These are phyloP conservation scores for Elsinoe batatas DNA, from an alignment of 2,329 filamentous ascomycete genomes.

Conservation along the genomic window DNA sequence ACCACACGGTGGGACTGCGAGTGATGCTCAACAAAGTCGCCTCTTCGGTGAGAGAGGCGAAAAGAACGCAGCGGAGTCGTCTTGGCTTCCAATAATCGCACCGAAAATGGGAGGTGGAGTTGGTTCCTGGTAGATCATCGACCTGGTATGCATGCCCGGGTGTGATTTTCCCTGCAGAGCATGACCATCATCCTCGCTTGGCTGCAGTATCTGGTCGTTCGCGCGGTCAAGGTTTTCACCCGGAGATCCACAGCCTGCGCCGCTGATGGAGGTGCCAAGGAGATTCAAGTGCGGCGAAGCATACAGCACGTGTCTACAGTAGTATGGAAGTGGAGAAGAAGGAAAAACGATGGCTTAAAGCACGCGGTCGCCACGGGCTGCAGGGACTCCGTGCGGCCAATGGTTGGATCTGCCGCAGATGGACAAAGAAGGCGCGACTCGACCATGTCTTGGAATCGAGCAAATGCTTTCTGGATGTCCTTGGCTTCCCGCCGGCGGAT, in stretches of 20 bases:
- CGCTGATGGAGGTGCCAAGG: constrained; percentile 8
- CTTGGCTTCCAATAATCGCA: constrained; percentile 9
- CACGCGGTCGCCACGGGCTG: constrained; percentile 1
- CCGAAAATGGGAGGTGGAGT: constrained; percentile 7
- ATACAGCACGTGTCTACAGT: background rate
- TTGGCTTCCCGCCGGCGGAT: background rate
- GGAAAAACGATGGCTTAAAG: background rate
- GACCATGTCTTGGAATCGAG: background rate
- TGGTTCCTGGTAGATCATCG: constrained; percentile 9
- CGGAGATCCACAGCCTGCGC: background rate
- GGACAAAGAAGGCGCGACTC: background rate
- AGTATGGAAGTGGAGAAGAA: constrained; percentile 5
- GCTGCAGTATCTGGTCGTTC: background rate
- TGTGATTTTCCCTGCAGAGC: background rate
- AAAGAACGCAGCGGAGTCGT: constrained; percentile 6
- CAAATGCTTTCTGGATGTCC: background rate
- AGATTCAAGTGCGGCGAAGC: background rate
- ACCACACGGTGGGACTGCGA: background rate
- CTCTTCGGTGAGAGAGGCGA: background rate
- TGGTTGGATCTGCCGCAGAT: background rate
- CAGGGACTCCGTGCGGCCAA: background rate
- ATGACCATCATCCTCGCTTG: background rate
- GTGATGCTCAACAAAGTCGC: constrained; percentile 1
- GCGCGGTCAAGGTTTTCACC: background rate
- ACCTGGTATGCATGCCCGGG: constrained; percentile 3